Conservation (phyloP, 768 basidiomycete genomes). For the Steccherinum ochraceum region DNA sequence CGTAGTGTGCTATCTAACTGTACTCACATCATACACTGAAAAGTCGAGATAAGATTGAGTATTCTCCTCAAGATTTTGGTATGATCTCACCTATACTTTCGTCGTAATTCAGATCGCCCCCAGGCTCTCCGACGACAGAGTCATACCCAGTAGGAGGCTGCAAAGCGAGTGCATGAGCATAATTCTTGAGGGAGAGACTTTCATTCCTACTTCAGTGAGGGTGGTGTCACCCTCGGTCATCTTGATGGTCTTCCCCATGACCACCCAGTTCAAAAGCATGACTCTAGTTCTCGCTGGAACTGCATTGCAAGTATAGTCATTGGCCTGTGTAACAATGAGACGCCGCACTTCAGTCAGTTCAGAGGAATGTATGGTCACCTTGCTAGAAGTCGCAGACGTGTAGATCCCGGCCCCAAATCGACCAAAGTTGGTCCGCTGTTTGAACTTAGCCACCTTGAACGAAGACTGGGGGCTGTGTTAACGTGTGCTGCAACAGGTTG, state of each 20-base stretch:
- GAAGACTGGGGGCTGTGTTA: slow-evolving; percentile 10
- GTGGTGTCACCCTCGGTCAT: slow-evolving; percentile 4
- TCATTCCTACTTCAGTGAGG: slow-evolving; percentile 16
- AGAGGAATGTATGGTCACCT: slow-evolving; percentile 12
- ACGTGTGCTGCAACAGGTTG: neutral
- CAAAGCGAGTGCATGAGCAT: neutral
- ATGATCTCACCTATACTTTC: slow-evolving; percentile 18
- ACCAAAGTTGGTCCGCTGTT: slow-evolving; percentile 15
- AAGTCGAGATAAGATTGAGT: neutral
- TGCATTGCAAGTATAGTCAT: slow-evolving; percentile 14
- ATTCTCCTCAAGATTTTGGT: neutral
- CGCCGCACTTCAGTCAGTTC: neutral
- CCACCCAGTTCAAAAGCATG: slow-evolving; percentile 20
- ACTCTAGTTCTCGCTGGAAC: slow-evolving; percentile 11
- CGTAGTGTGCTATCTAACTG: too few species aligned
- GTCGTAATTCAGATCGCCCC: slow-evolving; percentile 21
- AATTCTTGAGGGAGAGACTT: neutral
- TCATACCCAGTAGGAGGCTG: slow-evolving; percentile 20
- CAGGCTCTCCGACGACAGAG: slow-evolving; percentile 21
- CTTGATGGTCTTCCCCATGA: slow-evolving; percentile 16
- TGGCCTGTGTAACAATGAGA: slow-evolving; percentile 13
- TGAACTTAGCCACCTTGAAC: slow-evolving; percentile 12
- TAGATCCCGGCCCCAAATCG: slow-evolving; percentile 21
- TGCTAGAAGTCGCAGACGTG: slow-evolving; percentile 22
- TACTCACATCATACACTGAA: slow-evolving; percentile 16